These are phyloP conservation scores for Agarophyton chilense DNA, from an alignment of 23 red algal genomes.

Conservation along the genomic window DNA sequence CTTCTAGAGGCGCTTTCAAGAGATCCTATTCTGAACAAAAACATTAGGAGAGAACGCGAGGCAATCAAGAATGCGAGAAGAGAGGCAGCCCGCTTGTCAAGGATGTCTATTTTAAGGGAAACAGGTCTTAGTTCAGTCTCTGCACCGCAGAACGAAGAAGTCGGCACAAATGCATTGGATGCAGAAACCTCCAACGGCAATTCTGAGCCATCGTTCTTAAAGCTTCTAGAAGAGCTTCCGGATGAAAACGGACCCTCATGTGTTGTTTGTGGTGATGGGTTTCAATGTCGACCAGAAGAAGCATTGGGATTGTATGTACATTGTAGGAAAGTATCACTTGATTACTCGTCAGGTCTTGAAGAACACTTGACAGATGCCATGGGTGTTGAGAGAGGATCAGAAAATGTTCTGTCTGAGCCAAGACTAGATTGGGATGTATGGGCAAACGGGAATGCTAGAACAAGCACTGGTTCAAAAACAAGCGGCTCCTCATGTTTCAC, in stretches of 20 bases:
- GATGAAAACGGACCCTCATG: constrained; percentile 78
- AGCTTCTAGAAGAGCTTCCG: constrained; percentile 64
- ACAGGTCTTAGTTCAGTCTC: constrained; percentile 28
- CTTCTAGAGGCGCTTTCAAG: constrained; percentile 56
- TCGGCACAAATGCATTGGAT: neutral
- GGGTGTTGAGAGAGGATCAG: neutral
- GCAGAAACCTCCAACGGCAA: neutral
- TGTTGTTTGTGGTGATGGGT: constrained; percentile 86
- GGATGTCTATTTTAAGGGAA: constrained; percentile 65
- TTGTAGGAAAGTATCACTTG: constrained; percentile 64
- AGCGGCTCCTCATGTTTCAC: constrained; percentile 59
- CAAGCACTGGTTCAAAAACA: neutral
- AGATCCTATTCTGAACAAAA: constrained; percentile 17
- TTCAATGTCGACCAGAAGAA: constrained; percentile 64
- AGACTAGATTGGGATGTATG: constrained; percentile 28
- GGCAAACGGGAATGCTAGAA: constrained; percentile 27
- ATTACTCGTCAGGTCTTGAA: neutral
- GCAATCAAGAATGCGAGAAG: constrained; percentile 60
- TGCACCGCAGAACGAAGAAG: neutral
- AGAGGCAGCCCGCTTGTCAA: constrained; percentile 62
- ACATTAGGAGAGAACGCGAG: constrained; percentile 50
- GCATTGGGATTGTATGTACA: constrained; percentile 69
- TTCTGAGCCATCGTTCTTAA: constrained; percentile 24
- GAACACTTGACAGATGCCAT: neutral
- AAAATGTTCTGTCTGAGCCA: neutral